These are phyloP conservation scores for Agrostemma githago DNA, from an alignment of 148 eudicot genomes.

Conservation along the genomic window DNA sequence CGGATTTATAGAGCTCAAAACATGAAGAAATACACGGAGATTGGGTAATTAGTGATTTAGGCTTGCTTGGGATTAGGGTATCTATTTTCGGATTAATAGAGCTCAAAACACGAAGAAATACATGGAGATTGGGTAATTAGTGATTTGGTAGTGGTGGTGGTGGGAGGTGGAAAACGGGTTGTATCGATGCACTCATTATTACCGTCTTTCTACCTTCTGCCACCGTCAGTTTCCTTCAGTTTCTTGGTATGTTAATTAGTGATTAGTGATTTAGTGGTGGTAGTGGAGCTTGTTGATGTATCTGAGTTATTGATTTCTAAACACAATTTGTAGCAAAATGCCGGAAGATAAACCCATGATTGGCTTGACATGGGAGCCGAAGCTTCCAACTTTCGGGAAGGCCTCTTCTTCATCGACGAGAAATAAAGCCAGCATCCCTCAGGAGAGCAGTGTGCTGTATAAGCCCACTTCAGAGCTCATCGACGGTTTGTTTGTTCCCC, in stretches of 20 bases:
- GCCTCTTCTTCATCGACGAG: conserved; percentile 24
- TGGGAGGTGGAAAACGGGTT: too few species aligned
- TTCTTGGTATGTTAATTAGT: not conserved
- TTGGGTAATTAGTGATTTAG: not conserved
- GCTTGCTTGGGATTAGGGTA: not conserved
- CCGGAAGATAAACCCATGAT: conserved; percentile 36
- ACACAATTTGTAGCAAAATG: conserved; percentile 23
- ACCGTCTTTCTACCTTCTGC: not conserved
- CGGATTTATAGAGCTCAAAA: not conserved
- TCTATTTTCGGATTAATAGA: not conserved
- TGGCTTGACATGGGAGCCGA: conserved; percentile 83
- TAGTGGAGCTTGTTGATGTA: not conserved
- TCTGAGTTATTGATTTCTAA: not conserved
- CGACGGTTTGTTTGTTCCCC: conserved; percentile 79
- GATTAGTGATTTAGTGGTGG: not conserved
- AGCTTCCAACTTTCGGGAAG: conserved; percentile 33
- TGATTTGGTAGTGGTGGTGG: not conserved
- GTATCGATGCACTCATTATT: too few species aligned
- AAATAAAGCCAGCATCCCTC: conserved; percentile 8
- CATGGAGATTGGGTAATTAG: not conserved
- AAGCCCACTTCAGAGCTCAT: conserved; percentile 61
- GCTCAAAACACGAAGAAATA: not conserved
- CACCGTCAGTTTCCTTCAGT: not conserved
- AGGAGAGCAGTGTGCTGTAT: conserved; percentile 24
- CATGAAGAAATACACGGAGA: not conserved